phyloP scores from a whole-genome alignment of 139 green algal species.

The Trebouxia sp. region DNA sequence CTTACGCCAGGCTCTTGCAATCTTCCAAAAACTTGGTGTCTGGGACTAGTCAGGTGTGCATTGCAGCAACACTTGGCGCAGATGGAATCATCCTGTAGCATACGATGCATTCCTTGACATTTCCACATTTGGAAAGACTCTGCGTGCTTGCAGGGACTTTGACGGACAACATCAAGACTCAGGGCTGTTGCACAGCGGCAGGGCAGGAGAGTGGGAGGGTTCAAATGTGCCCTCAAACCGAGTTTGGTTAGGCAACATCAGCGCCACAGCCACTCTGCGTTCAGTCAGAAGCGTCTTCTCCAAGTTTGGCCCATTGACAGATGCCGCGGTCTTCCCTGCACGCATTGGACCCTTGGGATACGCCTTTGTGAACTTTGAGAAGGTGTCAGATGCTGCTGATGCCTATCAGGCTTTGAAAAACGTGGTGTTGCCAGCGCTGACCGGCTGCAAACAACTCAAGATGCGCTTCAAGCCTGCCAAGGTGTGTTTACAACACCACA shows the following conservation, averaged over 20 bases:
- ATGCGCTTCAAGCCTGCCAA: constrained; percentile 64
- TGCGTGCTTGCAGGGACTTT: neutral
- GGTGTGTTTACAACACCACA: neutral
- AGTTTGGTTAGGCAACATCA: constrained; percentile 64
- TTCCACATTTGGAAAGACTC: neutral
- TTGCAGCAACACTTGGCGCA: too few species aligned
- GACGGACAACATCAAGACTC: neutral
- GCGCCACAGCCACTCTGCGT: constrained; percentile 45
- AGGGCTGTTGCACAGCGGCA: constrained; percentile 1
- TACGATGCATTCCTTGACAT: neutral
- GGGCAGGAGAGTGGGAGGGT: constrained; percentile 16
- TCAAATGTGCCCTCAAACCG: constrained; percentile 31
- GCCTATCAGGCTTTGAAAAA: constrained; percentile 55
- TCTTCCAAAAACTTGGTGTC: too few species aligned
- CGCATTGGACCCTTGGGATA: constrained; percentile 62
- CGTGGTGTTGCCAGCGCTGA: constrained; percentile 43
- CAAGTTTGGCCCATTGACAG: constrained; percentile 47
- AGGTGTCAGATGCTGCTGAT: constrained; percentile 43
- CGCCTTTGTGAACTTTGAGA: constrained; percentile 63
- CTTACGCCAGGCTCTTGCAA: too few species aligned
- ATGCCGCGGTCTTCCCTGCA: constrained; percentile 59
- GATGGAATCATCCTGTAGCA: too few species aligned
- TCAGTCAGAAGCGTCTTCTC: constrained; percentile 45
- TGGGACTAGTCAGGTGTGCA: too few species aligned
- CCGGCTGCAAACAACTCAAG: constrained; percentile 58